Conservation (phyloP, 2,329 filamentous ascomycete genomes). For the Fusarium oxysporum region DNA sequence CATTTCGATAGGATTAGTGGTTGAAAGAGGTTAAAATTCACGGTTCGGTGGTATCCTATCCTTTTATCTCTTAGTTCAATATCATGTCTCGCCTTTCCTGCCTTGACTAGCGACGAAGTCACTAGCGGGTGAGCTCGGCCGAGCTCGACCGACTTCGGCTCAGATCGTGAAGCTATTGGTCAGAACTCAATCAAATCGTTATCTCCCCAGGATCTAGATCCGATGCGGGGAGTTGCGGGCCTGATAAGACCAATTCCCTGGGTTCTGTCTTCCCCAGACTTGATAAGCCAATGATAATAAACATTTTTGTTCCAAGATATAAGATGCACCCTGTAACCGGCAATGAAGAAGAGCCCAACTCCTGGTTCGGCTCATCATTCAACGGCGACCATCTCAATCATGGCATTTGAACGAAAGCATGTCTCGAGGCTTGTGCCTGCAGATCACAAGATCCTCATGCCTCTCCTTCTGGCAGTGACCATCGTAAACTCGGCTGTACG, state of each 20-base stretch:
- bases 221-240: not conserved
- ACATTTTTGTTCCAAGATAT: not conserved
- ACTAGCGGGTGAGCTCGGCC: not conserved
- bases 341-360: not conserved
- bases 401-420: not conserved
- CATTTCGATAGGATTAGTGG: not conserved
- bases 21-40: not conserved
- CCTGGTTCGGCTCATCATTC: not conserved
- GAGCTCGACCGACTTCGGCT: not conserved
- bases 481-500: not conserved
- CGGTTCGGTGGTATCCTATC: not conserved
- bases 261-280: not conserved
- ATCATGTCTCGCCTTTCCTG: not conserved
- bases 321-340: not conserved
- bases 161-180: not conserved
- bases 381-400: not conserved
- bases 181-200: not conserved
- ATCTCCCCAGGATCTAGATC: not conserved
- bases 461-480: not conserved
- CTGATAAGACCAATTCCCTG: not conserved
- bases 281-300: not conserved
- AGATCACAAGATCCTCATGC: not conserved
- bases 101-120: no score
- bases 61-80: not conserved
- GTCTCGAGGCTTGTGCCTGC: slow-evolving; percentile 2